Conservation (phyloP, 2,329 filamentous ascomycete genomes). For the Grosmannia huntii region DNA sequence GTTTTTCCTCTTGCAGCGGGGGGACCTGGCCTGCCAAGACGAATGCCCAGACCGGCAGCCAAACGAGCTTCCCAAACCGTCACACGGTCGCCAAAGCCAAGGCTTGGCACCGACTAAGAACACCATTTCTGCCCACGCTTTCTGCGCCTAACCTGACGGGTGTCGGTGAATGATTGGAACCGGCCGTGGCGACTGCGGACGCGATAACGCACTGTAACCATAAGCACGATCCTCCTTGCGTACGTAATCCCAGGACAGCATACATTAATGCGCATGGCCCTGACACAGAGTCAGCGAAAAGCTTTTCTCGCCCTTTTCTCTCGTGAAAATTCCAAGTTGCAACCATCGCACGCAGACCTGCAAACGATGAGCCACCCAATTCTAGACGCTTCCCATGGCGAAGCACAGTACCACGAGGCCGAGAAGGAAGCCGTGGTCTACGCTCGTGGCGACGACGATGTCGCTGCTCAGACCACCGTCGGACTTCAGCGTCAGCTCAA, state of each 20-base stretch:
- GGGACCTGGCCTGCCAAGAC: neutral
- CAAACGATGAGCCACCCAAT: neutral
- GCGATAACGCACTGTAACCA: neutral
- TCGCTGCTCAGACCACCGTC: neutral
- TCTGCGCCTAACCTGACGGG: neutral
- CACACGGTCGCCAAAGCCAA: neutral
- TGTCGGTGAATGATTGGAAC: neutral
- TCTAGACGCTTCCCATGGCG: neutral
- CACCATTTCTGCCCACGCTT: neutral
- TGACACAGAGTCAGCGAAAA: neutral
- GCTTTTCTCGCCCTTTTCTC: neutral
- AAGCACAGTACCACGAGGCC: neutral
- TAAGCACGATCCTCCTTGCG: neutral
- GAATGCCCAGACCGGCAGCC: neutral
- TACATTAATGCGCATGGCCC: neutral
- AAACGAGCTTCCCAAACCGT: neutral
- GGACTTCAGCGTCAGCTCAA: slow-evolving; percentile 1
- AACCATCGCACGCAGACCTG: neutral
- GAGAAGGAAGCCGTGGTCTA: neutral
- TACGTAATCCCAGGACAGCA: neutral
- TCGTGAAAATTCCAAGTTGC: neutral
- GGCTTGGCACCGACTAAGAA: neutral
- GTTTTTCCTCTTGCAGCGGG: neutral
- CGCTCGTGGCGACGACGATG: neutral
- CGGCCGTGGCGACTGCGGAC: neutral